Evolutionary conservation across 2,329 filamentous ascomycete species (phyloP), one percentile per base, ranked within the genome.

Genomic region (Cyclaneusma minus): DNA sequence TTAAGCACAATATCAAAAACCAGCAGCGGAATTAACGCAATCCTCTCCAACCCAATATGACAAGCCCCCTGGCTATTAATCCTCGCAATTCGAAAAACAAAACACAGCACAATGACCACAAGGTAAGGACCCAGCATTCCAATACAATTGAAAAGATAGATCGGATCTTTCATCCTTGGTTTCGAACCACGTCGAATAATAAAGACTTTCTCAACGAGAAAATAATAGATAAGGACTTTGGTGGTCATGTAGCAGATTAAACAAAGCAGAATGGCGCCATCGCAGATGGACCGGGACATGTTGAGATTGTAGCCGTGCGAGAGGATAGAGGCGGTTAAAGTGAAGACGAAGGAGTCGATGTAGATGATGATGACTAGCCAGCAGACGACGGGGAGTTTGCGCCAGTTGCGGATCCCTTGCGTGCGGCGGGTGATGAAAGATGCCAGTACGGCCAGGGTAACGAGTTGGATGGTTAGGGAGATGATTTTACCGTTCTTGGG

Each of bases 191-290:
- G 60, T 25, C 65, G 58, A 27, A 75, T 64, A 24, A 74, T 68
- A 47, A 68, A 66, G 22, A 64, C 68, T 47, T 69, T 70, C 42
- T 76, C 71, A 1, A 71, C 68, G 3, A 76, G 51, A 40, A 75
- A 76, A 14, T 68, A 54, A 39, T 75, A 76, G n/a, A 74, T 67
- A 13, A 73, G 25, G 27, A 73, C 62, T 51, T 77, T 76, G 3
- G 68, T 71, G 3, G 64, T 66, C 27, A 75, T 55, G 39, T 76
- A 76, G 35, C 62, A 74, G 5, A 60, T 48, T 2, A 76, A 52
- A 41, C 70, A 76, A 1, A 75, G 50, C 5, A 74, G 35, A 21
- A 75, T 68, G 5, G 67, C 65, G 5, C 60, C 58, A 22, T 66
- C 59, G 41, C 70, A 77, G 4, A 66, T 52, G 2, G 43, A 39